These are phyloP conservation scores for Auricularia heimuer DNA, from an alignment of 768 basidiomycete species.

Conservation along the genomic window DNA sequence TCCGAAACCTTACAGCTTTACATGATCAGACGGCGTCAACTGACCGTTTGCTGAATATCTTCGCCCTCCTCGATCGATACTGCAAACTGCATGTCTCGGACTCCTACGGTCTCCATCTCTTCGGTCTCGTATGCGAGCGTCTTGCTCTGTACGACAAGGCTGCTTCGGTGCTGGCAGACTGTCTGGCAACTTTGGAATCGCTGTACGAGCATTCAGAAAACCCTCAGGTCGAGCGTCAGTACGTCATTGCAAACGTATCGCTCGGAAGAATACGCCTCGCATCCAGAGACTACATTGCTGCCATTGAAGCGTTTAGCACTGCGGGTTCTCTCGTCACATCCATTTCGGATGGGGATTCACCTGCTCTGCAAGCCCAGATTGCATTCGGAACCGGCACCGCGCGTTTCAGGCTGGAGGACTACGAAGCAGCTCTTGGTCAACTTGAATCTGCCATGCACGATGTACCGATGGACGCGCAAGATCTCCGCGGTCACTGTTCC, in stretches of 20 bases:
- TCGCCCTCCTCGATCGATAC: conserved; percentile 75
- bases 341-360: conserved; percentile 26
- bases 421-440: conserved; percentile 49
- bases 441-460: conserved; percentile 61
- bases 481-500: conserved; percentile 54
- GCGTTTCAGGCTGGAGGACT: conserved; percentile 51
- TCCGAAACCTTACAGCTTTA: conserved; percentile 29
- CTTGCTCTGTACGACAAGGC: conserved; percentile 62
- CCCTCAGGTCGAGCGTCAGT: conserved; percentile 62
- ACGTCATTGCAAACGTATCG: conserved; percentile 71
- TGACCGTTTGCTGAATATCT: conserved; percentile 59
- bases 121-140: conserved; percentile 76
- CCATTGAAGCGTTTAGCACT: conserved; percentile 61
- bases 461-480: conserved; percentile 34
- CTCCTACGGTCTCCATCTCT: conserved; percentile 69
- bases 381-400: conserved; percentile 67
- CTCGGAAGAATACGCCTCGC: conserved; percentile 70
- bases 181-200: conserved; percentile 69
- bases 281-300: conserved; percentile 43
- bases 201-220: conserved; percentile 86
- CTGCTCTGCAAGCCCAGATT: conserved; percentile 47
- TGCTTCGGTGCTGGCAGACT: conserved; percentile 42
- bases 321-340: conserved; percentile 59
- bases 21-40: conserved; percentile 9
- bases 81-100: conserved; percentile 57